Evolutionary conservation across 805 yeast genomes (phyloP).

Genomic region (Limtongia smithiae): DNA sequence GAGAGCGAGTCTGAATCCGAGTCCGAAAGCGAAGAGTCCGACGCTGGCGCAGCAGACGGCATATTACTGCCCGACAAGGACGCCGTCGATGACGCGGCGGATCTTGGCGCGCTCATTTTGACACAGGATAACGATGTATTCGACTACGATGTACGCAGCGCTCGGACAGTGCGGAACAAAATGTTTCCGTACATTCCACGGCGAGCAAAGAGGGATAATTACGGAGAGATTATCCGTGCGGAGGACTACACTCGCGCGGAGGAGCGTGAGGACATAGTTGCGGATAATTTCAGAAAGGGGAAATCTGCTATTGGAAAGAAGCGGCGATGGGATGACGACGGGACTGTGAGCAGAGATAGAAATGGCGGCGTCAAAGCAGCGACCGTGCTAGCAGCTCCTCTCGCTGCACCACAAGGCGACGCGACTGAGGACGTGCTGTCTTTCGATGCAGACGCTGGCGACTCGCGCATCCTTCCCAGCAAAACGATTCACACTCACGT

Average conservation of each 20-base stretch:
- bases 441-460: background rate
- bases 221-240: conserved; percentile 72
- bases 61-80: conserved; percentile 34
- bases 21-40: conserved; percentile 34
- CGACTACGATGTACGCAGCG: conserved; percentile 53
- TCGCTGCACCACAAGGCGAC: too few relatives aligned
- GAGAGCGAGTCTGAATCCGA: conserved; percentile 20
- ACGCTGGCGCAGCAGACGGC: conserved; percentile 29
- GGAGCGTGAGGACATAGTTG: conserved; percentile 33
- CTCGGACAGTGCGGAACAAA: conserved; percentile 22
- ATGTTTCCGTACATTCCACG: conserved; percentile 75
- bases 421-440: background rate
- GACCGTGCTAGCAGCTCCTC: too few relatives aligned
- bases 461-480: conserved; percentile 10
- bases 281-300: conserved; percentile 30
- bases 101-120: conserved; percentile 31
- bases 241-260: conserved; percentile 59
- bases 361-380: too few relatives aligned
- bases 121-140: conserved; percentile 40
- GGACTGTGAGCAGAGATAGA: too few relatives aligned
- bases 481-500: conserved; percentile 31
- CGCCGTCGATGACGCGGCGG: conserved; percentile 23
- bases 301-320: conserved; percentile 38
- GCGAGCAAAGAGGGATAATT: conserved; percentile 67
- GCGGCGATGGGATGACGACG: conserved; percentile 38